A percentile compares a stretch with the other conserved stretches of the same genome.
phyloP scores from a whole-genome alignment of 2,329 filamentous ascomycete genomes.

The Sporothrix schenckii region DNA sequence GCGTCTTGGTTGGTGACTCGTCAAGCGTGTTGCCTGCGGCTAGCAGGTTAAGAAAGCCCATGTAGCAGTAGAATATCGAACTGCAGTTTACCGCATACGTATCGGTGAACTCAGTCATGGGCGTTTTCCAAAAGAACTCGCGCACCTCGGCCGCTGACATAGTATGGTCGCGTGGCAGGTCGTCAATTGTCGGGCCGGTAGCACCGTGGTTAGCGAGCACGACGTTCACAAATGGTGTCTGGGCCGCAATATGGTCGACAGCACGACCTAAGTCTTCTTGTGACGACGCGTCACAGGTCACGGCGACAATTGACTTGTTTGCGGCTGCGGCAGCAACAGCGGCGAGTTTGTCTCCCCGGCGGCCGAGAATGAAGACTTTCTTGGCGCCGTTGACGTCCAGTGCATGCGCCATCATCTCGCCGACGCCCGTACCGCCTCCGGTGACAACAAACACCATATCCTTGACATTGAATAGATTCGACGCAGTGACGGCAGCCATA shows the following conservation, averaged over 20 bases:
- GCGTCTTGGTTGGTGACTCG: slow-evolving; percentile 48
- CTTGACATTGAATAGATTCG: slow-evolving; percentile 25
- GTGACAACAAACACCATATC: slow-evolving; percentile 29
- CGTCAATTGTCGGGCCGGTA: slow-evolving; percentile 34
- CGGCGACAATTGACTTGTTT: slow-evolving; percentile 25
- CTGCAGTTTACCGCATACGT: slow-evolving; percentile 63
- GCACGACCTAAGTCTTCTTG: slow-evolving; percentile 44
- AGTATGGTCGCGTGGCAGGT: slow-evolving; percentile 22
- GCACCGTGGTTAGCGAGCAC: slow-evolving; percentile 63
- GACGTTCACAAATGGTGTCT: slow-evolving; percentile 58
- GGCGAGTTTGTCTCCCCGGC: slow-evolving; percentile 25
- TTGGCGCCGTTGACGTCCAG: slow-evolving; percentile 30
- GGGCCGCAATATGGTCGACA: slow-evolving; percentile 45
- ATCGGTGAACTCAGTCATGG: slow-evolving; percentile 58
- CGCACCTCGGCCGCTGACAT: slow-evolving; percentile 47
- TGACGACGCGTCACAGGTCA: slow-evolving; percentile 42
- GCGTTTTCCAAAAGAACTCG: slow-evolving; percentile 30
- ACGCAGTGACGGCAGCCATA: slow-evolving; percentile 3
- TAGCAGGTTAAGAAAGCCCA: slow-evolving; percentile 64
- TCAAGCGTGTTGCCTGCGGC: slow-evolving; percentile 52
- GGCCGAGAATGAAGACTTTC: slow-evolving; percentile 30
- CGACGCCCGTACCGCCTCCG: slow-evolving; percentile 29
- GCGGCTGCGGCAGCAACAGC: neutral
- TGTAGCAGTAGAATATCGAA: slow-evolving; percentile 64
- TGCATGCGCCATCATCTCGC: slow-evolving; percentile 29